These are phyloP conservation scores for Pleurotus giganteus DNA, from an alignment of 768 basidiomycete species.

Conservation along the genomic window DNA sequence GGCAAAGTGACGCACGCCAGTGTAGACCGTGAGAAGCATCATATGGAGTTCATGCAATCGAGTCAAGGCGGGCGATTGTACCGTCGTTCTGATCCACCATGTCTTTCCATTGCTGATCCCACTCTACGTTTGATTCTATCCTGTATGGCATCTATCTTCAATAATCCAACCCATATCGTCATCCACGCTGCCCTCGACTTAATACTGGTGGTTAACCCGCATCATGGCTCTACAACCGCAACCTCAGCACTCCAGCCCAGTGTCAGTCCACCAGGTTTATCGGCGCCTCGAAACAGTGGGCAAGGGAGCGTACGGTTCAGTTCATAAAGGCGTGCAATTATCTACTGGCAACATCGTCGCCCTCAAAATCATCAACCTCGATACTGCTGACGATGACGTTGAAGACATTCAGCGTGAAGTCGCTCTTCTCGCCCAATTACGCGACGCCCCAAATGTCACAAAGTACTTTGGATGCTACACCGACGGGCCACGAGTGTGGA, in stretches of 20 bases:
- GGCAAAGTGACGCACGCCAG: slow-evolving; percentile 20
- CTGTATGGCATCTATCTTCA: slow-evolving; percentile 3
- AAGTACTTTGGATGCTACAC: slow-evolving; percentile 96
- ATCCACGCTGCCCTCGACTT: neutral
- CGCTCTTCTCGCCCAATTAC: slow-evolving; percentile 83
- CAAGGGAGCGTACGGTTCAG: slow-evolving; percentile 94
- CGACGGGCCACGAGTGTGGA: slow-evolving; percentile 96
- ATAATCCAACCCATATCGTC: neutral
- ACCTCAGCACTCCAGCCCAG: slow-evolving; percentile 28
- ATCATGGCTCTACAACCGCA: slow-evolving; percentile 33
- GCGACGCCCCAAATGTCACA: slow-evolving; percentile 88
- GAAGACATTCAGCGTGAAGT: slow-evolving; percentile 97
- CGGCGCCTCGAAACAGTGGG: slow-evolving; percentile 89
- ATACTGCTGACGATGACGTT: slow-evolving; percentile 95
- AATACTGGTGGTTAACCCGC: slow-evolving; percentile 7
- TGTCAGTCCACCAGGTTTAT: slow-evolving; percentile 70
- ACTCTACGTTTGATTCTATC: neutral
- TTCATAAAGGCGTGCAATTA: slow-evolving; percentile 87
- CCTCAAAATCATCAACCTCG: slow-evolving; percentile 98
- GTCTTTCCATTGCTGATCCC: neutral
- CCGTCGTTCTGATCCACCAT: neutral
- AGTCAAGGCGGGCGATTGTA: no score
- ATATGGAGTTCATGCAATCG: no score
- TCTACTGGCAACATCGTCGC: slow-evolving; percentile 88
- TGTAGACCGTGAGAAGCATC: neutral